Conservation (phyloP, 345 rosid genomes). For the Eutrema japonicum region DNA sequence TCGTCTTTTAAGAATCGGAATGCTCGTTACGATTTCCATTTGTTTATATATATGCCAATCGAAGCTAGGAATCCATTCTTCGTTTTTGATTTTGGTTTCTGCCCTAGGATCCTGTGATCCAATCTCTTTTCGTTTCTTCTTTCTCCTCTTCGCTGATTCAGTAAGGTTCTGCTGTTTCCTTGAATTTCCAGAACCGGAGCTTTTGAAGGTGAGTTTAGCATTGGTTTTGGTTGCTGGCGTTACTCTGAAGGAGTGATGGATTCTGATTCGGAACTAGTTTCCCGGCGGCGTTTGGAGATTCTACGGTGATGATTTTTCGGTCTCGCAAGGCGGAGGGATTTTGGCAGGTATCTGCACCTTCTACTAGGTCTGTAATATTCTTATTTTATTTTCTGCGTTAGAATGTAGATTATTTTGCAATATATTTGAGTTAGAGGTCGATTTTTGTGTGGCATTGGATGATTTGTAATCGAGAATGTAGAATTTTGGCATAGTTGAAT, state of each 20-base stretch:
- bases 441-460: not conserved
- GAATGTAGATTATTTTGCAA: not conserved
- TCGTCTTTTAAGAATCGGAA: not conserved
- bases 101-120: slow-evolving; percentile 40
- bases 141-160: slow-evolving; percentile 15
- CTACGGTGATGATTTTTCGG: slow-evolving; percentile 24
- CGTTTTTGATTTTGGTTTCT: slow-evolving; percentile 1
- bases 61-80: slow-evolving; percentile 16
- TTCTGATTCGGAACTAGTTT: slow-evolving; percentile 18
- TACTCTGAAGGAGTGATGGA: slow-evolving; percentile 17
- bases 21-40: slow-evolving; percentile 15
- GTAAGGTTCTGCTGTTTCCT: not conserved
- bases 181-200: slow-evolving; percentile 18
- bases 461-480: not conserved
- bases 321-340: slow-evolving; percentile 27
- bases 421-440: not conserved
- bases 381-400: not conserved
- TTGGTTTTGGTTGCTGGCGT: slow-evolving; percentile 24
- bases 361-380: slow-evolving; percentile 42
- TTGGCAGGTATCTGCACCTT: slow-evolving; percentile 48
- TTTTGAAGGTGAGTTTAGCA: not conserved
- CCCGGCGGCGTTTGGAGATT: slow-evolving; percentile 28
- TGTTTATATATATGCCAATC: not conserved
- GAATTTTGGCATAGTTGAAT: not conserved
- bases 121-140: slow-evolving; percentile 27